Evolutionary conservation across 2,329 filamentous ascomycete genomes (phyloP), one percentile per base, ranked within the genome.

Genomic region (Xylariales sp.): DNA sequence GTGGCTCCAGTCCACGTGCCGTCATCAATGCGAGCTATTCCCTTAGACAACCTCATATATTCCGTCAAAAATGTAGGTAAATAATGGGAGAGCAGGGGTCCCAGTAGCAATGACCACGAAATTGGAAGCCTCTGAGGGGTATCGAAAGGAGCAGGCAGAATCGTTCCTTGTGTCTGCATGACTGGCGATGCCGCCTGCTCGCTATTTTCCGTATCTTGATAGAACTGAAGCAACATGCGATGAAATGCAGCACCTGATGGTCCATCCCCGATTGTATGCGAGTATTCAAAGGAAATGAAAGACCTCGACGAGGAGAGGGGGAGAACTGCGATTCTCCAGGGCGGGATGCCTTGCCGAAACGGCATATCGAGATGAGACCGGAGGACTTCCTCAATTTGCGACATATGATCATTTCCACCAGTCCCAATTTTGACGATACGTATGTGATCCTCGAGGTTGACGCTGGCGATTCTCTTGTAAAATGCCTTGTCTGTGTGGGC

Each of bases 241-340:
- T 72, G 68, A 40, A 74, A 70, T 5, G 60, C 48, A 1, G 59
- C 35, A 5, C 65, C 67, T 1, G 60, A 61, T 25, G 56, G 57
- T 0, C 68, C 70, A 43, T 73, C 69, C 6, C 62, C 63, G 4
- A 67, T 51, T 2, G 55, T 50, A 48, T 73, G 69, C 0, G 66
- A 71, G 46, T 54, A 70, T 1, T 56, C 50, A 37, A 69, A 71
- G 0, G 57, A 52, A 6, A 69, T 51, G 29, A 63, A 60, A 43
- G 46, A 56, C 23, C 12, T 3, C 16, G 24, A 15, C 1, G 36
- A 30, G 2, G 30, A 15, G 2, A 65, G 34, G 12, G 57, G 58
- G 5, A 60, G 40, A 6, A 69, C 53, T 21, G 61, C 49, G n/a
- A 70, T 55, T 28, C 56, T 57, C 69, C 69, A 72, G 16, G 64